These are phyloP conservation scores for Pichia gijzeniarum DNA, from an alignment of 805 yeast genomes.

Conservation along the genomic window DNA sequence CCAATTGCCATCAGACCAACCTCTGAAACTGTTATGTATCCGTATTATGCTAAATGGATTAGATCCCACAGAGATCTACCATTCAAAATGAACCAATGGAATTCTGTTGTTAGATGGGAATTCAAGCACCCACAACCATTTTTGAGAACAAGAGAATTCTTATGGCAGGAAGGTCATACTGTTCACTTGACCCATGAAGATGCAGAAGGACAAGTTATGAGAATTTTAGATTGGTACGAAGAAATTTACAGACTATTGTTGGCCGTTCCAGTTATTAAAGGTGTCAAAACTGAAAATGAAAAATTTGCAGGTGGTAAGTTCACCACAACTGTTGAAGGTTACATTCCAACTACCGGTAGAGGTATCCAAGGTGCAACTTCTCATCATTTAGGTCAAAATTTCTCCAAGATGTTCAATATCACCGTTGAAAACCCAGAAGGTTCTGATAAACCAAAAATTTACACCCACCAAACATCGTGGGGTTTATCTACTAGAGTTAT, in stretches of 20 bases:
- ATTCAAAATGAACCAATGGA: slow-evolving; percentile 96
- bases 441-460: slow-evolving; percentile 72
- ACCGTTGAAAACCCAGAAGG: slow-evolving; percentile 95
- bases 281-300: slow-evolving; percentile 94
- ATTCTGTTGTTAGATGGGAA: slow-evolving; percentile 99
- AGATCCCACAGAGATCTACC: slow-evolving; percentile 98
- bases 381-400: slow-evolving; percentile 95
- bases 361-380: slow-evolving; percentile 99
- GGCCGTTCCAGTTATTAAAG: slow-evolving; percentile 96
- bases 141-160: slow-evolving; percentile 95
- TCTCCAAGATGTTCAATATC: slow-evolving; percentile 96
- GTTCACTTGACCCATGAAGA: slow-evolving; percentile 83
- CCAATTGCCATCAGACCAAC: slow-evolving; percentile 99
- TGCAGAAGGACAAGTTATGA: slow-evolving; percentile 76
- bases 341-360: slow-evolving; percentile 96
- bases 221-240: slow-evolving; percentile 81
- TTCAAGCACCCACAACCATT: slow-evolving; percentile 99
- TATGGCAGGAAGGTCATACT: slow-evolving; percentile 99
- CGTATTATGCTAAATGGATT: slow-evolving; percentile 98
- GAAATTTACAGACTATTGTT: slow-evolving; percentile 82
- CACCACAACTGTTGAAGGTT: slow-evolving; percentile 96
- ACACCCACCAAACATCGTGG: slow-evolving; percentile 97
- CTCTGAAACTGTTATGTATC: slow-evolving; percentile 99
- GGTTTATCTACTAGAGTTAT: slow-evolving; percentile 97
- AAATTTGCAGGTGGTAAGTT: slow-evolving; percentile 96